A percentile compares a stretch with the other conserved stretches of the same genome.
Evolutionary conservation across 2,329 filamentous ascomycete genomes (phyloP).

Genomic region (Xylariaceae sp.): DNA sequence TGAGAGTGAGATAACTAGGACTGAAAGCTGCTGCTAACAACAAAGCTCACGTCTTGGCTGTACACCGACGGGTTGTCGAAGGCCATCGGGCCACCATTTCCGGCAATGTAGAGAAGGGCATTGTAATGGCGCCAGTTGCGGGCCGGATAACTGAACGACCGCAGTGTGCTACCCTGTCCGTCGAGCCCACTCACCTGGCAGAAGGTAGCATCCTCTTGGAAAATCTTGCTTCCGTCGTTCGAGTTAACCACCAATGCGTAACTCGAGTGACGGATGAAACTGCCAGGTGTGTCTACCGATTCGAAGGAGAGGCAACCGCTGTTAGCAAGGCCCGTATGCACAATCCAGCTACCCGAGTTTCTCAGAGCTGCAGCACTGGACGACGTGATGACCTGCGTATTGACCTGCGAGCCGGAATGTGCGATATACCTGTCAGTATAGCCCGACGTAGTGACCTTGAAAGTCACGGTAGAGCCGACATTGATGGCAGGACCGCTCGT

Average conservation of each 20-base stretch:
- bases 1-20: not conserved
- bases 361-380: slow-evolving; percentile 49
- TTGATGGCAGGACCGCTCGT: slow-evolving; percentile 46
- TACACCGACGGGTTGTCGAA: slow-evolving; percentile 50
- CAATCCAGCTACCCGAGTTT: slow-evolving; percentile 51
- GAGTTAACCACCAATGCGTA: slow-evolving; percentile 49
- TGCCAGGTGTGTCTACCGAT: slow-evolving; percentile 54
- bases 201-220: slow-evolving; percentile 61
- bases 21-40: slow-evolving; percentile 12
- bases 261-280: slow-evolving; percentile 54
- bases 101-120: slow-evolving; percentile 33
- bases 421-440: slow-evolving; percentile 54
- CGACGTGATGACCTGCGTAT: slow-evolving; percentile 53
- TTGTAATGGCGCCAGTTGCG: slow-evolving; percentile 55
- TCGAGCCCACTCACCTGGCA: slow-evolving; percentile 52
- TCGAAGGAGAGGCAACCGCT: slow-evolving; percentile 60
- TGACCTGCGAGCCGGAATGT: slow-evolving; percentile 48
- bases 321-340: slow-evolving; percentile 53
- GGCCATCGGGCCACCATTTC: slow-evolving; percentile 31
- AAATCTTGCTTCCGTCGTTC: slow-evolving; percentile 54
- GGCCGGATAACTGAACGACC: slow-evolving; percentile 59
- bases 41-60: slow-evolving; percentile 52
- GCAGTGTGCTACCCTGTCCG: slow-evolving; percentile 48
- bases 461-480: slow-evolving; percentile 48
- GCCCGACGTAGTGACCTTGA: slow-evolving; percentile 52